Evolutionary conservation across 139 green algal genomes (phyloP), one percentile per base, ranked within the genome.

Genomic region (Asterochloris sp.): DNA sequence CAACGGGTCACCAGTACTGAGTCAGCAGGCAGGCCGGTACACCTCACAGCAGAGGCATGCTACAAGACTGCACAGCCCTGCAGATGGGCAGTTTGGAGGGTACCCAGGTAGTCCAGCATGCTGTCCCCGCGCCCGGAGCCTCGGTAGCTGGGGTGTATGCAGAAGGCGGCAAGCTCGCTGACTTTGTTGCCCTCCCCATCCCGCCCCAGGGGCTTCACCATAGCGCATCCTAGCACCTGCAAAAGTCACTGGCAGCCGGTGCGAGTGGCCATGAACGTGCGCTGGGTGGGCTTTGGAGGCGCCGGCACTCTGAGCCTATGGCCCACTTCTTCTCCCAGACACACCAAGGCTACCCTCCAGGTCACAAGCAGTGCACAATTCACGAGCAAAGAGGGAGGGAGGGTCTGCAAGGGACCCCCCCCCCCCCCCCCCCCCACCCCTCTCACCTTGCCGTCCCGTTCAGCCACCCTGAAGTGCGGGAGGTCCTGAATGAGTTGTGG

Each of bases 161-260:
- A 94, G 82, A 99, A 97, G 16, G 95, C 93, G 24, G 91, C 92
- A 60, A 99, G 86, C 91, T 99, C 97, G 0, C 90, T 93, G 21
- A 80, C 81, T 14, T 69, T 60, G 47, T 79, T 23, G 26, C 85
- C 87, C 62, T 90, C 88, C 12, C 61, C 23, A 6, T 74, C 74
- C 13, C 29, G n/a, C 26, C 88, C 88, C 71, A 88, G 68, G 47
- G 77, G 64, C 0, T 62, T 74, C 60, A 86, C 13, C 77, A 86
- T 87, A 11, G 91, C 94, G 76, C 95, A 98, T 11, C 86, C 96
- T 83, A 97, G 85, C 47, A 98, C 87, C 86, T 89, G 85, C 71
- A 15, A 13, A 73, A 1, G 19, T 17, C 6, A 47, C 23, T 23
- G 11, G 29, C 76, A 54, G 14, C 10, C 9, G 11, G 54, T 62